Evolutionary conservation across 495 filamentous ascomycete genomes (phyloP).

Genomic region (Usnea hakonensis): DNA sequence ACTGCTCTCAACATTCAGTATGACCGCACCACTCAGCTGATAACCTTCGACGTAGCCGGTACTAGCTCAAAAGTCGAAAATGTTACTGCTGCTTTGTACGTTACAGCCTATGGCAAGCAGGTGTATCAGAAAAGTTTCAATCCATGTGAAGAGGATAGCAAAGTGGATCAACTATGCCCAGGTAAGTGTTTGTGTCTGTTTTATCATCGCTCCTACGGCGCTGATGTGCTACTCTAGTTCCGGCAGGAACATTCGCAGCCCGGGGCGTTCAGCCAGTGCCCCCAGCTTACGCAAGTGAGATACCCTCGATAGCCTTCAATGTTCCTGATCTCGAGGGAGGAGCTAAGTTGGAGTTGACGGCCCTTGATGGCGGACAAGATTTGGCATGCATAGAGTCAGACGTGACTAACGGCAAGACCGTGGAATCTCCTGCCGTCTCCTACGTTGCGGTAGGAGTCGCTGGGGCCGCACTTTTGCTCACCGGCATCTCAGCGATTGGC

Average conservation of each 20-base stretch:
- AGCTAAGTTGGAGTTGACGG: slow-evolving; percentile 68
- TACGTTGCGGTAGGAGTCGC: slow-evolving; percentile 83
- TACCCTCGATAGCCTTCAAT: slow-evolving; percentile 85
- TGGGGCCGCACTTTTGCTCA: slow-evolving; percentile 71
- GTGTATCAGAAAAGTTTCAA: slow-evolving; percentile 77
- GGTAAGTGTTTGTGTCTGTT: slow-evolving; percentile 42
- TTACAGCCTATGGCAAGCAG: slow-evolving; percentile 78
- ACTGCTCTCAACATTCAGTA: slow-evolving; percentile 70
- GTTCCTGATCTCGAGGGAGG: slow-evolving; percentile 86
- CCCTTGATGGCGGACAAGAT: slow-evolving; percentile 48
- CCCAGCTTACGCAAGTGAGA: slow-evolving; percentile 56
- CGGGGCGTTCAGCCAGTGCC: slow-evolving; percentile 63
- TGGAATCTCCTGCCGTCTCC: slow-evolving; percentile 63
- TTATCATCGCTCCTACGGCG: background rate
- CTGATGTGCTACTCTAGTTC: slow-evolving; percentile 44
- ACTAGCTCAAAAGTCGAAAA: slow-evolving; percentile 67
- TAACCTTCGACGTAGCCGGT: slow-evolving; percentile 79
- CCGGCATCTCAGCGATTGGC: slow-evolving; percentile 62
- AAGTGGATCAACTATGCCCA: slow-evolving; percentile 71
- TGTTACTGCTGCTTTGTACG: slow-evolving; percentile 68
- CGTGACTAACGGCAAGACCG: slow-evolving; percentile 81
- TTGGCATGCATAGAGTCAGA: slow-evolving; percentile 79
- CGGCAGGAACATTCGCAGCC: slow-evolving; percentile 64
- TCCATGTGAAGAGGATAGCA: slow-evolving; percentile 61
- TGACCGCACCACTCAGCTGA: slow-evolving; percentile 58